Conservation (phyloP, 176 grass and related monocot species). For the Miscanthus lutarioriparius region DNA sequence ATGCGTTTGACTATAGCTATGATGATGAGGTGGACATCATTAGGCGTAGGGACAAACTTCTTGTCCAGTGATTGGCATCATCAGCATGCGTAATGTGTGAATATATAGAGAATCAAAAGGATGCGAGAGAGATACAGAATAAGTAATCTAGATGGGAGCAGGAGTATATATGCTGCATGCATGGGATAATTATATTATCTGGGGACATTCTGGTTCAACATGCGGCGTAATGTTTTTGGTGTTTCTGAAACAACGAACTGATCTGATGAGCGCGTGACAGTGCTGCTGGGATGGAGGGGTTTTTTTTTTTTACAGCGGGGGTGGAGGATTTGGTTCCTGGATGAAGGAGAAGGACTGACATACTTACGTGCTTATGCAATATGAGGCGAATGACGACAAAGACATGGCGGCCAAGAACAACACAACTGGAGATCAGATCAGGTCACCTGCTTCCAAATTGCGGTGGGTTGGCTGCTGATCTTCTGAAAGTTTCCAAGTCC, state of each 20-base stretch:
- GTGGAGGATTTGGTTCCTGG: too few species aligned
- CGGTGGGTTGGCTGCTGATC: too few species aligned
- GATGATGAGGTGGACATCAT: slow-evolving; percentile 36
- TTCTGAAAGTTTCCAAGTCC: too few species aligned
- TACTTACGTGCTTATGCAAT: too few species aligned
- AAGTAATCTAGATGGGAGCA: slow-evolving; percentile 31
- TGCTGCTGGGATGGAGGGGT: too few species aligned
- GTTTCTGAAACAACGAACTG: not conserved
- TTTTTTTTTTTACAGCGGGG: too few species aligned
- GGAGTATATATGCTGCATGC: not conserved
- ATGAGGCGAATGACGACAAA: too few species aligned
- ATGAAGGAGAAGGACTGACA: too few species aligned
- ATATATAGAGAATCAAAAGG: not conserved
- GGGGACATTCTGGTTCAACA: not conserved
- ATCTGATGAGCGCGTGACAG: not conserved
- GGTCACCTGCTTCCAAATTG: too few species aligned
- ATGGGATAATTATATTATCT: slow-evolving; percentile 28
- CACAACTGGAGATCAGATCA: too few species aligned
- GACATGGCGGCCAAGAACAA: too few species aligned
- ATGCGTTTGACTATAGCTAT: slow-evolving; percentile 41
- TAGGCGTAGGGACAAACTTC: slow-evolving; percentile 33
- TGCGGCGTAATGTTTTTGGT: not conserved
- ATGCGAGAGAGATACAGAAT: not conserved
- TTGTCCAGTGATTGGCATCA: slow-evolving; percentile 21
- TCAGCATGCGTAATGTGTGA: slow-evolving; percentile 38